These are phyloP conservation scores for Gossypium sturtianum DNA, from an alignment of 345 rosid genomes.

Conservation along the genomic window DNA sequence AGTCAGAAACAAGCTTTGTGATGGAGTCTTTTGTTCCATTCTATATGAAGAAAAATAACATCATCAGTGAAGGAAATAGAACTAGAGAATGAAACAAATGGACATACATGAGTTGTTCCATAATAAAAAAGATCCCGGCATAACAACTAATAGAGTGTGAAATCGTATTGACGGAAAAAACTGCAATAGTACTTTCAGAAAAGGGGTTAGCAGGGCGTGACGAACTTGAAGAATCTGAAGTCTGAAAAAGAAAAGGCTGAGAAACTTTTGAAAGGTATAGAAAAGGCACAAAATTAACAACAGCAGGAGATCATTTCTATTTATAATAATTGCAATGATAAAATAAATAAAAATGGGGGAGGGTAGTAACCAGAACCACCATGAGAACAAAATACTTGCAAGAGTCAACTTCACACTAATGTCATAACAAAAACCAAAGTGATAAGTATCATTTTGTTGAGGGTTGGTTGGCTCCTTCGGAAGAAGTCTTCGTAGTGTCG, in stretches of 20 bases:
- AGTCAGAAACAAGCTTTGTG: conserved; percentile 80
- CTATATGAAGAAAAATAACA: conserved; percentile 26
- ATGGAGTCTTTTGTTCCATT: conserved; percentile 94
- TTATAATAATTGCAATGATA: background rate
- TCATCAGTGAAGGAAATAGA: conserved; percentile 11
- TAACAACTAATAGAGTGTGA: background rate
- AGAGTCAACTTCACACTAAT: background rate
- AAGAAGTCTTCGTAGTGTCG: too few relatives aligned
- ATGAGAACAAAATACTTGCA: background rate
- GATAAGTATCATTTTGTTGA: background rate
- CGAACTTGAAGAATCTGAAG: background rate
- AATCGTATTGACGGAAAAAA: background rate
- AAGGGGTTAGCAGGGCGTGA: background rate
- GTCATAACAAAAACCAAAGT: background rate
- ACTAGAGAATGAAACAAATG: conserved; percentile 12
- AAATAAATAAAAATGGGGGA: background rate
- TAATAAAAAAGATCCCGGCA: background rate
- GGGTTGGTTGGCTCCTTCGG: too few relatives aligned
- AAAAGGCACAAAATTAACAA: background rate
- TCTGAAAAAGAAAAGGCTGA: background rate
- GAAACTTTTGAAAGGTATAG: background rate
- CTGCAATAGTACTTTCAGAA: background rate
- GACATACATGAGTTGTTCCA: background rate
- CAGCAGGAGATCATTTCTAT: background rate
- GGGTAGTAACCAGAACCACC: background rate